Conservation (phyloP, 257 asterid genomes). For the Gardenia jasminoides region DNA sequence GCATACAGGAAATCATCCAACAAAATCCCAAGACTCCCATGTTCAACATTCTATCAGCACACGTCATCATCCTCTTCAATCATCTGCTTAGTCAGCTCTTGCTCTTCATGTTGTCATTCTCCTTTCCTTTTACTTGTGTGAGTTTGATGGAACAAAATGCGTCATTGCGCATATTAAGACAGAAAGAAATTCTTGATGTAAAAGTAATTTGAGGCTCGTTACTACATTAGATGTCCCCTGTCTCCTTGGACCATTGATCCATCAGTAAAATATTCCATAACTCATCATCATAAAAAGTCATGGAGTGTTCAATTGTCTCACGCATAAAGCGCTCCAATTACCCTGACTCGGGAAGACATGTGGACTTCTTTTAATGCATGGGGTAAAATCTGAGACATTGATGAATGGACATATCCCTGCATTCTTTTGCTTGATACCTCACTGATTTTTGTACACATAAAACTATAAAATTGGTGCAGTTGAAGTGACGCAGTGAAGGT, state of each 20-base stretch:
- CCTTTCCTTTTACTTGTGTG: conserved; percentile 88
- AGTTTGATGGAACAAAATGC: conserved; percentile 85
- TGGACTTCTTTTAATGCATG: too few species aligned
- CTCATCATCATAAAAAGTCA: background rate
- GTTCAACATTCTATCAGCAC: conserved; percentile 33
- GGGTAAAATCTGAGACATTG: too few species aligned
- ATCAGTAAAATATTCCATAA: background rate
- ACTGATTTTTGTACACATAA: background rate
- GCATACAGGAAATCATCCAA: background rate
- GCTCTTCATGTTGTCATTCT: conserved; percentile 89
- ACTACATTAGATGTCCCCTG: conserved; percentile 88
- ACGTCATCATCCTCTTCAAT: conserved; percentile 95
- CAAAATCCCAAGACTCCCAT: background rate
- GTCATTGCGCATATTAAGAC: conserved; percentile 92
- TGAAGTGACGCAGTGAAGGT: too few species aligned
- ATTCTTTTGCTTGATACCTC: too few species aligned
- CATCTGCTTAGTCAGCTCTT: conserved; percentile 88
- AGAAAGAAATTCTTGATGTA: conserved; percentile 81
- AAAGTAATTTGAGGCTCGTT: conserved; percentile 84
- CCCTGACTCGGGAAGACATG: background rate
- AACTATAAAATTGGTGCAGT: too few species aligned
- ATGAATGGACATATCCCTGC: too few species aligned
- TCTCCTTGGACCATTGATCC: conserved; percentile 84
- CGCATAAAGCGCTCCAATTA: background rate
- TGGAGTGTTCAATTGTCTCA: background rate